A percentile compares a stretch with the other conserved stretches of the same genome.
Evolutionary conservation across 1,284 basidiomycete genomes (phyloP).

Genomic region (Mycocalia duriaeana): DNA sequence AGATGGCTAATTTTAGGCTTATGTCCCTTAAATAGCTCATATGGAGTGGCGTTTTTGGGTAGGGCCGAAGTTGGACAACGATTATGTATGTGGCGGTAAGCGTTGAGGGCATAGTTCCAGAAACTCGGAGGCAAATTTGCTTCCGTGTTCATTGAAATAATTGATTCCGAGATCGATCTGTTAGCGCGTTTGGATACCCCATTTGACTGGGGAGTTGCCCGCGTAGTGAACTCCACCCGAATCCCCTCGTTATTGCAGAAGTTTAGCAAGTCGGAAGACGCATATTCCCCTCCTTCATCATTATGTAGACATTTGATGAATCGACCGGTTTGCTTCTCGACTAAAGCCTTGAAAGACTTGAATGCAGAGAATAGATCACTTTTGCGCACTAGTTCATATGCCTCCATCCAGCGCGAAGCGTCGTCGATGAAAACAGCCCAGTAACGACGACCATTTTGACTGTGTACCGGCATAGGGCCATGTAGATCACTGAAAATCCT

Average conservation of each 20-base stretch:
- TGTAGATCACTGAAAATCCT: background rate
- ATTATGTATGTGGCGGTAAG: conserved; percentile 22
- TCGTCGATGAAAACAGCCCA: conserved; percentile 5
- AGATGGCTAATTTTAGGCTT: conserved; percentile 6
- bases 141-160: conserved; percentile 18
- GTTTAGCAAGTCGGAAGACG: conserved; percentile 13
- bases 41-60: conserved; percentile 9
- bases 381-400: conserved; percentile 1
- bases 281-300: conserved; percentile 29
- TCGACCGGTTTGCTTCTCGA: conserved; percentile 18
- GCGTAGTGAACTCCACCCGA: conserved; percentile 19
- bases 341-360: conserved; percentile 6
- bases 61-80: conserved; percentile 9
- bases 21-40: background rate
- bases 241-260: conserved; percentile 24
- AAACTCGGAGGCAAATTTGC: conserved; percentile 19
- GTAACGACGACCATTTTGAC: background rate
- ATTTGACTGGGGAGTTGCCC: conserved; percentile 26
- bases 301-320: conserved; percentile 16
- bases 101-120: conserved; percentile 20
- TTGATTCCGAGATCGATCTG: conserved; percentile 16
- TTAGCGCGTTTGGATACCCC: conserved; percentile 30
- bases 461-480: background rate
- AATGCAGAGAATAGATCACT: conserved; percentile 5
- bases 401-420: background rate